Percentiles rank a stretch among this genome's conserved stretches.
These are phyloP conservation scores for Sporothrix pseudoabietina DNA, from an alignment of 2,329 filamentous ascomycete genomes.

Conservation along the genomic window DNA sequence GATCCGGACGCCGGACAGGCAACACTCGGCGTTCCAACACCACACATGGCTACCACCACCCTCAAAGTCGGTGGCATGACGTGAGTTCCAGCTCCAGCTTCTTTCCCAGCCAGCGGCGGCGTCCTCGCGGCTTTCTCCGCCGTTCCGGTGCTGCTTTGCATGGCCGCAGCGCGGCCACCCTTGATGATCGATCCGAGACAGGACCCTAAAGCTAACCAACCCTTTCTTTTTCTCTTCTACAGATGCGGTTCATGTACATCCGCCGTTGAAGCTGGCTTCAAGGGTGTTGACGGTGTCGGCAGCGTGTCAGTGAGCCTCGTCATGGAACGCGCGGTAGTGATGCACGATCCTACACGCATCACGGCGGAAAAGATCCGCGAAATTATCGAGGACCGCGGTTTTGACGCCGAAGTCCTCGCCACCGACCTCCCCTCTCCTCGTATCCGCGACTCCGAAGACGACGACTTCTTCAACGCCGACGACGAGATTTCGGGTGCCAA, in stretches of 20 bases:
- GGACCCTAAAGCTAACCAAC: not conserved
- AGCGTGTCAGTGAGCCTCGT: slow-evolving; percentile 90
- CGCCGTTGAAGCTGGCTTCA: slow-evolving; percentile 90
- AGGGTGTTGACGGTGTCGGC: slow-evolving; percentile 75
- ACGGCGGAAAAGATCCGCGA: slow-evolving; percentile 76
- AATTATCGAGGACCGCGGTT: slow-evolving; percentile 87
- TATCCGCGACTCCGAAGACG: slow-evolving; percentile 43
- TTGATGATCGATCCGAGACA: not conserved
- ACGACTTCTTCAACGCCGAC: slow-evolving; percentile 40
- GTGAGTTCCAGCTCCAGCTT: slow-evolving; percentile 48
- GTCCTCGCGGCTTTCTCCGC: slow-evolving; percentile 20
- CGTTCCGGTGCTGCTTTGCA: slow-evolving; percentile 5
- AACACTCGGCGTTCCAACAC: slow-evolving; percentile 46
- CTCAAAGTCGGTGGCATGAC: slow-evolving; percentile 88
- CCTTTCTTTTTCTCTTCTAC: not conserved
- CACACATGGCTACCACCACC: slow-evolving; percentile 85
- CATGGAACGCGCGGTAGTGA: slow-evolving; percentile 92
- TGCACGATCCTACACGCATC: slow-evolving; percentile 78
- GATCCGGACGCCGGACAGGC: slow-evolving; percentile 40
- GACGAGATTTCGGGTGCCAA: slow-evolving; percentile 47
- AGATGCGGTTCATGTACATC: slow-evolving; percentile 92
- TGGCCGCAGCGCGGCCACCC: not conserved
- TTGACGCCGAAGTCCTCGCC: slow-evolving; percentile 85
- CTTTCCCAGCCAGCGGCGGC: not conserved
- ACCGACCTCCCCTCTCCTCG: slow-evolving; percentile 69